These are phyloP conservation scores for Penicillium parvum DNA, from an alignment of 495 filamentous ascomycete species.

Conservation along the genomic window DNA sequence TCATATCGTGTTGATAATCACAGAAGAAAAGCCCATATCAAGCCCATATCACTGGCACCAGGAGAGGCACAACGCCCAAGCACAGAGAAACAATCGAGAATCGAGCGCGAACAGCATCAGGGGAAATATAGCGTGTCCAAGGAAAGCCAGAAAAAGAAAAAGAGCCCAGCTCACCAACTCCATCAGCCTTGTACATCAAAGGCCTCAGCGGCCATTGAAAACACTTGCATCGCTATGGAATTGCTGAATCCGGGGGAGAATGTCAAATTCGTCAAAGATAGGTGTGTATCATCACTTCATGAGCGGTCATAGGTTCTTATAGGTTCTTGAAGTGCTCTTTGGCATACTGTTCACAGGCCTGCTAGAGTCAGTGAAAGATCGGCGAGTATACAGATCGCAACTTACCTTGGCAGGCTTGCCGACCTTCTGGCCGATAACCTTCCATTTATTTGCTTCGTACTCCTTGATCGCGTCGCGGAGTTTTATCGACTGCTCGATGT, in stretches of 20 bases:
- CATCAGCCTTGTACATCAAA: slow-evolving; percentile 26
- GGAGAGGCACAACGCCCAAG: slow-evolving; percentile 10
- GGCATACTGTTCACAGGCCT: slow-evolving; percentile 98
- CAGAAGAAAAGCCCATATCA: slow-evolving; percentile 9
- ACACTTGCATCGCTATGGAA: slow-evolving; percentile 31
- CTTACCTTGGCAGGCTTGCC: slow-evolving; percentile 94
- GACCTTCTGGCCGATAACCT: slow-evolving; percentile 90
- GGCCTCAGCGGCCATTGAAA: slow-evolving; percentile 16
- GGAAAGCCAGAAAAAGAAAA: slow-evolving; percentile 5
- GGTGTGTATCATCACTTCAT: slow-evolving; percentile 38
- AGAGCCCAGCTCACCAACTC: slow-evolving; percentile 31
- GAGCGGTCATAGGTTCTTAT: slow-evolving; percentile 28
- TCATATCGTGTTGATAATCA: slow-evolving; percentile 21
- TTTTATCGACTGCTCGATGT: slow-evolving; percentile 63
- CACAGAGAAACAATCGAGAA: slow-evolving; percentile 10
- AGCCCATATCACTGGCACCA: slow-evolving; percentile 13
- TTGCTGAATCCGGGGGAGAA: slow-evolving; percentile 31
- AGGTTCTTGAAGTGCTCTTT: slow-evolving; percentile 85
- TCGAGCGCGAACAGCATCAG: slow-evolving; percentile 2
- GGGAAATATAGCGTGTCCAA: not conserved
- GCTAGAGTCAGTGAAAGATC: slow-evolving; percentile 6
- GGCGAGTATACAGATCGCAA: slow-evolving; percentile 7
- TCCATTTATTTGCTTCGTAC: slow-evolving; percentile 98
- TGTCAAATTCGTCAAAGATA: slow-evolving; percentile 36
- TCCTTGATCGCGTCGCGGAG: slow-evolving; percentile 94